A percentile compares a stretch with the other conserved stretches of the same genome.
phyloP scores from a whole-genome alignment of 2,329 filamentous ascomycete genomes.

The Rhytidhysteron rufulum region DNA sequence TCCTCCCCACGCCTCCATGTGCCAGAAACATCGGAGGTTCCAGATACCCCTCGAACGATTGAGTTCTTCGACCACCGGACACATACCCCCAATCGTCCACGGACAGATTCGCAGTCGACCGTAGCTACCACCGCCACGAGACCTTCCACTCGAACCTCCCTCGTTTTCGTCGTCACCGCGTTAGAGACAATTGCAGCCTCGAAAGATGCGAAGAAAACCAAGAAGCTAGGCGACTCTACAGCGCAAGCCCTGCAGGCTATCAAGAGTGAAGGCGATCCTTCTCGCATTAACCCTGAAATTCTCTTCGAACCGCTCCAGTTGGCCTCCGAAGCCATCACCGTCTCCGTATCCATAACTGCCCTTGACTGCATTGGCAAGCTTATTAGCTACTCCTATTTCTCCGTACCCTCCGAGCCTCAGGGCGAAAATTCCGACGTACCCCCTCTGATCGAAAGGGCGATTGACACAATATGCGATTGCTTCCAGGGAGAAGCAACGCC shows the following conservation, averaged over 20 bases:
- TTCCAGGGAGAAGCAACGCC: slow-evolving; percentile 96
- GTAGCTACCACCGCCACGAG: slow-evolving; percentile 49
- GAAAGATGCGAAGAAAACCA: slow-evolving; percentile 85
- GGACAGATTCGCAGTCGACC: slow-evolving; percentile 60
- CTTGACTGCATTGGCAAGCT: slow-evolving; percentile 98
- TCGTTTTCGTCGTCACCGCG: slow-evolving; percentile 92
- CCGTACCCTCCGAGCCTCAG: slow-evolving; percentile 55
- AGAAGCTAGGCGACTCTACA: slow-evolving; percentile 76
- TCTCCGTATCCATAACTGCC: slow-evolving; percentile 80
- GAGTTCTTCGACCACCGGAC: slow-evolving; percentile 33
- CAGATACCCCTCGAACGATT: slow-evolving; percentile 18
- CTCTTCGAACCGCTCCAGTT: slow-evolving; percentile 89
- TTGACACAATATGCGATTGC: slow-evolving; percentile 98
- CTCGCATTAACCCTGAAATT: slow-evolving; percentile 82
- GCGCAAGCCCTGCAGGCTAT: slow-evolving; percentile 80
- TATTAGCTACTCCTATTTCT: slow-evolving; percentile 98
- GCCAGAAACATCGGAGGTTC: slow-evolving; percentile 23
- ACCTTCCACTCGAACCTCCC: slow-evolving; percentile 75
- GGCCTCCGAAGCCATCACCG: slow-evolving; percentile 80
- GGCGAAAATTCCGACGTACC: slow-evolving; percentile 41
- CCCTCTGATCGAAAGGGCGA: slow-evolving; percentile 92
- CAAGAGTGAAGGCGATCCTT: slow-evolving; percentile 70
- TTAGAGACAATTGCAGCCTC: slow-evolving; percentile 88
- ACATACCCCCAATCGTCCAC: slow-evolving; percentile 34
- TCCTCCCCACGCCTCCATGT: slow-evolving; percentile 22